Evolutionary conservation across 2,329 filamentous ascomycete species (phyloP).

Genomic region (Sarocladium kiliense): DNA sequence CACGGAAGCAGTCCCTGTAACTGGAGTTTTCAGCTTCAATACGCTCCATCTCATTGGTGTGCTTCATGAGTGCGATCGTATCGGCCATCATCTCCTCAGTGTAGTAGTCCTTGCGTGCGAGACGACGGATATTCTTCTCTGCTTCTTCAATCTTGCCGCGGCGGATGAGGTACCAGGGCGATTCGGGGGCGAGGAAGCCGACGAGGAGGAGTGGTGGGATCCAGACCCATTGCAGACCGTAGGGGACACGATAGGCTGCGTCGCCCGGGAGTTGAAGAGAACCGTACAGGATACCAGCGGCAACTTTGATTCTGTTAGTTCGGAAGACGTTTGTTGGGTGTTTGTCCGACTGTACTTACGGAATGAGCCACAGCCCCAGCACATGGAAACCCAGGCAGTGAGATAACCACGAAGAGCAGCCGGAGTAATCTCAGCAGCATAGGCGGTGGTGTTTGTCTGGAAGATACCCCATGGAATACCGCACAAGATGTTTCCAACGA

Average conservation of each 20-base stretch:
- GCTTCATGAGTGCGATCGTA: slow-evolving; percentile 34
- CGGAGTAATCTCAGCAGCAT: slow-evolving; percentile 34
- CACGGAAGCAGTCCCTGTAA: slow-evolving; percentile 35
- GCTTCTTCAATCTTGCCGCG: slow-evolving; percentile 25
- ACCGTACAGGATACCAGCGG: slow-evolving; percentile 27
- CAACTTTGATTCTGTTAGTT: slow-evolving; percentile 19
- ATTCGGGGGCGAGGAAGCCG: slow-evolving; percentile 35
- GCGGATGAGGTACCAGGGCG: slow-evolving; percentile 35
- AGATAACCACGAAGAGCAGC: slow-evolving; percentile 31
- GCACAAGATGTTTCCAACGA: slow-evolving; percentile 34
- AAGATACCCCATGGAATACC: slow-evolving; percentile 38
- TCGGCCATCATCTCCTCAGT: slow-evolving; percentile 31
- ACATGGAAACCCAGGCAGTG: slow-evolving; percentile 36
- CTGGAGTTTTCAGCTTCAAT: slow-evolving; percentile 25
- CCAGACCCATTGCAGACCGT: slow-evolving; percentile 40
- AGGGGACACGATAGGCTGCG: slow-evolving; percentile 27
- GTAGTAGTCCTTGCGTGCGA: slow-evolving; percentile 26
- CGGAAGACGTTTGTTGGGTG: no score
- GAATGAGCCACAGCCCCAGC: slow-evolving; percentile 36
- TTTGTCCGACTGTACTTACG: background rate
- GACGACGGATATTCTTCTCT: slow-evolving; percentile 22
- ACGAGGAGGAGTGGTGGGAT: slow-evolving; percentile 28
- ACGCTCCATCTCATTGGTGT: slow-evolving; percentile 35
- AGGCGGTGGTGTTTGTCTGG: slow-evolving; percentile 35
- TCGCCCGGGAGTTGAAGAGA: slow-evolving; percentile 15